Conservation (phyloP, 1,139 yeast genomes). For the Schwanniomyces etchellsii region DNA sequence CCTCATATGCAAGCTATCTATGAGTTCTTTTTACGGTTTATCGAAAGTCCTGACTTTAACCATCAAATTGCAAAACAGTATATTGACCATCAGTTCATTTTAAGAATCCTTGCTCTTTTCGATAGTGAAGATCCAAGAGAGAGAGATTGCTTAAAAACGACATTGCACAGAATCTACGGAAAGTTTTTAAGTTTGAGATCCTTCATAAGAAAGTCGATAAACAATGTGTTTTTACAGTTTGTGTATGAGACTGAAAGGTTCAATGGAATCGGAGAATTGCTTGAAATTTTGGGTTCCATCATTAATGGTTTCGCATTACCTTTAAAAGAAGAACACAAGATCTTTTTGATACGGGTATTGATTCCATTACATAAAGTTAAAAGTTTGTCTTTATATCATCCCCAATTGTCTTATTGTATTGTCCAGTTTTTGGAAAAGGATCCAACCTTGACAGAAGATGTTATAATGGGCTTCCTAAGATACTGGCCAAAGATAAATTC, state of each 20-base stretch:
- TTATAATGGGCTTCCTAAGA: slow-evolving; percentile 83
- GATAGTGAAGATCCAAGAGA: slow-evolving; percentile 97
- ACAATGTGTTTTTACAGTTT: slow-evolving; percentile 88
- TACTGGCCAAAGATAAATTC: slow-evolving; percentile 97
- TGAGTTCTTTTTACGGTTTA: slow-evolving; percentile 86
- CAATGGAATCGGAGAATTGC: slow-evolving; percentile 91
- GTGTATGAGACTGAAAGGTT: slow-evolving; percentile 93
- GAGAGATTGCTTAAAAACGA: slow-evolving; percentile 90
- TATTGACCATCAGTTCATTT: slow-evolving; percentile 86
- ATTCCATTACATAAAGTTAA: slow-evolving; percentile 92
- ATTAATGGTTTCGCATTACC: slow-evolving; percentile 98
- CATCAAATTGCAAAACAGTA: slow-evolving; percentile 90
- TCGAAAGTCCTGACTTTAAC: slow-evolving; percentile 92
- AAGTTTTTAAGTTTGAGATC: slow-evolving; percentile 87
- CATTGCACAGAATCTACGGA: slow-evolving; percentile 93
- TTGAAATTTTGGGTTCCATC: slow-evolving; percentile 92
- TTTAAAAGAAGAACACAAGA: slow-evolving; percentile 92
- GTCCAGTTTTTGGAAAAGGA: slow-evolving; percentile 96
- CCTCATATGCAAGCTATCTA: slow-evolving; percentile 98
- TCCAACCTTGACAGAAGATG: slow-evolving; percentile 88
- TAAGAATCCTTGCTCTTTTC: slow-evolving; percentile 76
- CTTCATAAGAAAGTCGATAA: slow-evolving; percentile 85
- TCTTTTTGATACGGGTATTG: slow-evolving; percentile 80
- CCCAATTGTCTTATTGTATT: slow-evolving; percentile 94
- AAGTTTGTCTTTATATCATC: slow-evolving; percentile 83